Base-by-base conservation (phyloP, 2,329 filamentous ascomycete genomes). In the Gliomastix tumulicola region DNA sequence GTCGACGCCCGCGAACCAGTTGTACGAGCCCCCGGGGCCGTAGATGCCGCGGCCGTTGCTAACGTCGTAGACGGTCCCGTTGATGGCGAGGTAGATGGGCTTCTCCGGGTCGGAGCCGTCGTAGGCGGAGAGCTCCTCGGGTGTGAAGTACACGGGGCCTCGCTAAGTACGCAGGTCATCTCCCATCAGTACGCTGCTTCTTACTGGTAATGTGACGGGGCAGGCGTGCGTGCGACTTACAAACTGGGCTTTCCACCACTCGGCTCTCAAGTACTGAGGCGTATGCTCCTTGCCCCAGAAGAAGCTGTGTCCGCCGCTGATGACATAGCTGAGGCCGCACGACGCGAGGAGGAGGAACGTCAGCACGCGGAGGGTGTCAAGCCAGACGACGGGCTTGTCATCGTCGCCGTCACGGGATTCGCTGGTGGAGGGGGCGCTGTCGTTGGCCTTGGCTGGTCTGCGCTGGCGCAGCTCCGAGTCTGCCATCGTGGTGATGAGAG, bases 61-160 rank as follows among this genome's bases (percentile, higher is more conserved):
- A 28, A 94, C 87, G 60, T 94, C 87, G 71, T 84, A 92, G 62
- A 94, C 85, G 40, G 79, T 85, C 53, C 84, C 82, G 66, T 92
- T 90, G 51, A 98, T 79, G 44, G 88, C 88, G 38, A 98, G 75
- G 66, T 95, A 94, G 57, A 97, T 78, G 7, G 92, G 92, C 41
- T 83, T 79, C 7, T 63, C 58, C 9, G 79, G 67, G 60, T 95
- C 80, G 40, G 66, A 73, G 63, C 92, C 94, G 63, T 94, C 82
- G 70, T 84, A 94, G 35, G 66, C 57, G 32, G 74, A 59, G 34
- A 98, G 80, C 57, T 96, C 71, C 16, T 70, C 67, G 39, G 84
- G 82, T 2, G 88, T 95, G 27, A 97, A 71, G 54, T 74, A 66
- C 35, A 85, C 44, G 12, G 87, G 84, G 3, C 70, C 69, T 41